Evolutionary conservation across 192 early-diverging fungal species (phyloP).

Genomic region (Chytriomyces confervae): DNA sequence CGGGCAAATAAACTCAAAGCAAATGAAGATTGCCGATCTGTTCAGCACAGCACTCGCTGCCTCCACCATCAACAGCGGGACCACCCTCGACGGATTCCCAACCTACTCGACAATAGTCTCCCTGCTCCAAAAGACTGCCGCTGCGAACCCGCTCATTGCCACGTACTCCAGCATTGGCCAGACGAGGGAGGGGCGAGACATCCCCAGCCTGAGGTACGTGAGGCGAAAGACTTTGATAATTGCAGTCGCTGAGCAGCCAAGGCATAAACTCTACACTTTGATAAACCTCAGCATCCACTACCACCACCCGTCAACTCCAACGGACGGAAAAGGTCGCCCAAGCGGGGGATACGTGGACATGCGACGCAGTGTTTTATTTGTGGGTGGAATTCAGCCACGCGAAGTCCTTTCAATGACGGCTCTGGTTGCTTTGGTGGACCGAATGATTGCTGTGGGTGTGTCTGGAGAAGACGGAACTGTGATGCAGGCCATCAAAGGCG

Average conservation of each 20-base stretch:
- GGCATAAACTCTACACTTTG: too few relatives aligned
- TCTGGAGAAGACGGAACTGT: background rate
- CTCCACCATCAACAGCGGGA: background rate
- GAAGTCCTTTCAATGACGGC: slow-evolving; percentile 14
- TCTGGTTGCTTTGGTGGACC: background rate
- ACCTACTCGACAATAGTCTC: background rate
- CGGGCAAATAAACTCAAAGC: too few relatives aligned
- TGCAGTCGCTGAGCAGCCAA: too few relatives aligned
- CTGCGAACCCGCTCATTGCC: background rate
- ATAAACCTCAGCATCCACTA: background rate
- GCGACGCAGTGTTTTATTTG: slow-evolving; percentile 20
- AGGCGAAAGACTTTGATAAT: too few relatives aligned
- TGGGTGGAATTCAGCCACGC: slow-evolving; percentile 25
- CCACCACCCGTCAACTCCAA: background rate
- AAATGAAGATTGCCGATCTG: too few relatives aligned
- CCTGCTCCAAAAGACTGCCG: background rate
- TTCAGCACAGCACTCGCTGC: too few relatives aligned
- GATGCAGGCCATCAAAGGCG: background rate
- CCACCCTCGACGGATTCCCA: slow-evolving; percentile 3
- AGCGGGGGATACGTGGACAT: slow-evolving; percentile 10
- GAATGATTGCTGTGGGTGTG: background rate
- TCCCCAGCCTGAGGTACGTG: background rate
- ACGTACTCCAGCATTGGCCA: background rate
- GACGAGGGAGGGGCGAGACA: slow-evolving; percentile 14
- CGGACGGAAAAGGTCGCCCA: background rate